Evolutionary conservation across 148 eudicot species (phyloP).

Genomic region (Fallopia convolvulus): DNA sequence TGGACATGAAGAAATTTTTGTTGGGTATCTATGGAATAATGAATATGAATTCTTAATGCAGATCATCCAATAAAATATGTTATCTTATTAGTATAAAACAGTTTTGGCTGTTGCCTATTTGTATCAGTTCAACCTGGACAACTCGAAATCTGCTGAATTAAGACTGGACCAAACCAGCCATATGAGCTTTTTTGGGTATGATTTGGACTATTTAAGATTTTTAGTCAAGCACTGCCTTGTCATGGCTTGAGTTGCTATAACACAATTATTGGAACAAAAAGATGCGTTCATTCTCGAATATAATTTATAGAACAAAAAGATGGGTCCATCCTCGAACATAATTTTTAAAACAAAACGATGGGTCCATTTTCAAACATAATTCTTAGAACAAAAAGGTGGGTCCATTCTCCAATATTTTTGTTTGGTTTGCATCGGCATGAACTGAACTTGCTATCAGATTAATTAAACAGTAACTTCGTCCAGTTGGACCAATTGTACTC

Average conservation of each 20-base stretch:
- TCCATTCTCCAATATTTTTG: neutral
- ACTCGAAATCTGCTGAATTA: neutral
- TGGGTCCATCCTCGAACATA: neutral
- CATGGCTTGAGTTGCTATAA: neutral
- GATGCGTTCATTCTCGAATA: neutral
- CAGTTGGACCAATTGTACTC: neutral
- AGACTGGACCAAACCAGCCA: neutral
- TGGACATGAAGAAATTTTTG: neutral
- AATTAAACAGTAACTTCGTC: neutral
- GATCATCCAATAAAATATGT: neutral
- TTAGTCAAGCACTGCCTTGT: neutral
- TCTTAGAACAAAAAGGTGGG: no score
- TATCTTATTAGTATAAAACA: neutral
- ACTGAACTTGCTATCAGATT: neutral
- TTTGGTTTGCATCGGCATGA: neutral
- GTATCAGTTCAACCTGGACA: neutral
- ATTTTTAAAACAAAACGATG: neutral
- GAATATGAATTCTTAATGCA: neutral
- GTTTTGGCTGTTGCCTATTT: neutral
- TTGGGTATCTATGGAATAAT: neutral
- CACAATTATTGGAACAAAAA: neutral
- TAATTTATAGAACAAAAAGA: neutral
- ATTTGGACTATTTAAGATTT: neutral
- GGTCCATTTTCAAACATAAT: neutral
- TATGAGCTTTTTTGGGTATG: neutral